A percentile compares a stretch with the other conserved stretches of the same genome.
Evolutionary conservation across 306 rosid genomes (phyloP).

Genomic region (Sicyos edulis): DNA sequence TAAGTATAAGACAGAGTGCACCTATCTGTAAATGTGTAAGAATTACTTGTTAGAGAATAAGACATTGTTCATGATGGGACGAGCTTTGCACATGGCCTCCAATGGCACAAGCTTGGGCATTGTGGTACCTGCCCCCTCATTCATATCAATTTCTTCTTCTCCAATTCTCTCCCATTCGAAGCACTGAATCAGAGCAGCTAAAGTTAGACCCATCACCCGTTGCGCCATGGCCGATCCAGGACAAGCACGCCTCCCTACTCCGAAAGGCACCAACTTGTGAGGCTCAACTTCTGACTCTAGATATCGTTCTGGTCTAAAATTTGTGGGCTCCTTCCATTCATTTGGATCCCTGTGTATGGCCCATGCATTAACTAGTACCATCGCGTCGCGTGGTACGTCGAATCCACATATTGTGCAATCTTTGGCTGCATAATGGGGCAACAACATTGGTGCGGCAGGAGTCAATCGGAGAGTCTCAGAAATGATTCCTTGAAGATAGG

Average conservation of each 20-base stretch:
- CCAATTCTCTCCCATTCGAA: slow-evolving; percentile 51
- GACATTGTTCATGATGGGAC: slow-evolving; percentile 16
- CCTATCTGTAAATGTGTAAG: no score
- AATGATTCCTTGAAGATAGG: slow-evolving; percentile 41
- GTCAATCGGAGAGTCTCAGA: slow-evolving; percentile 38
- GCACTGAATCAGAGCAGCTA: slow-evolving; percentile 42
- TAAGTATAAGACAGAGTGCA: no score
- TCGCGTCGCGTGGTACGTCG: slow-evolving; percentile 37
- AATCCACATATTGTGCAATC: slow-evolving; percentile 40
- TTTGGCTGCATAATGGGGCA: slow-evolving; percentile 40
- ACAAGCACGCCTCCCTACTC: slow-evolving; percentile 47
- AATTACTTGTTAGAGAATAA: not conserved
- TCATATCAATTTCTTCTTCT: slow-evolving; percentile 33
- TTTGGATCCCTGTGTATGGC: not conserved
- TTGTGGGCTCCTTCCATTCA: slow-evolving; percentile 34
- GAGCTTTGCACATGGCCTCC: slow-evolving; percentile 45
- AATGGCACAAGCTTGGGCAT: slow-evolving; percentile 40
- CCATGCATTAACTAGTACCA: slow-evolving; percentile 11
- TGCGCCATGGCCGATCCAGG: slow-evolving; percentile 44
- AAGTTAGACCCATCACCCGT: slow-evolving; percentile 30
- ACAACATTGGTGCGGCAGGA: slow-evolving; percentile 33
- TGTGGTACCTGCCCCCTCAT: slow-evolving; percentile 27
- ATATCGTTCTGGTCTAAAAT: slow-evolving; percentile 48
- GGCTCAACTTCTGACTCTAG: not conserved
- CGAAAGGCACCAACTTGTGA: slow-evolving; percentile 36